These are phyloP conservation scores for Capronia americana DNA, from an alignment of 2,329 filamentous ascomycete genomes.

Conservation along the genomic window DNA sequence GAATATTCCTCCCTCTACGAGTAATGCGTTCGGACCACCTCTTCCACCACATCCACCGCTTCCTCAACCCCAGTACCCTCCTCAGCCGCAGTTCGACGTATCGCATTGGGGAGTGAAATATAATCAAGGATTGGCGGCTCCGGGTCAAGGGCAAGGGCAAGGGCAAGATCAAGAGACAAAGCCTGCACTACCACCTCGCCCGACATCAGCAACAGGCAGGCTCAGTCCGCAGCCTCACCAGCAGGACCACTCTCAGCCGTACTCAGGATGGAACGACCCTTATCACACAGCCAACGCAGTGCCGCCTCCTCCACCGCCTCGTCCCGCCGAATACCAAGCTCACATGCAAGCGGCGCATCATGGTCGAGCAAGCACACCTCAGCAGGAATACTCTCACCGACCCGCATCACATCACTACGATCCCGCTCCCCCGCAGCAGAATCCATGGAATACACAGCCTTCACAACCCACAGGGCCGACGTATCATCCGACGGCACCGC, in stretches of 20 bases:
- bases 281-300: conserved; percentile 34
- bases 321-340: conserved; percentile 49
- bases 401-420: conserved; percentile 45
- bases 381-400: conserved; percentile 44
- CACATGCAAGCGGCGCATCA: conserved; percentile 41
- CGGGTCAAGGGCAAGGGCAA: conserved; percentile 23
- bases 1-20: conserved; percentile 1
- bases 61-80: conserved; percentile 19
- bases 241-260: conserved; percentile 32
- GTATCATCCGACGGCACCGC: conserved; percentile 29
- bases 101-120: conserved; percentile 53
- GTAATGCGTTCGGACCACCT: conserved; percentile 33
- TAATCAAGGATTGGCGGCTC: conserved; percentile 30
- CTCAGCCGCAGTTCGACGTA: conserved; percentile 42
- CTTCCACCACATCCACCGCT: conserved; percentile 31
- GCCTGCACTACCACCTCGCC: conserved; percentile 40
- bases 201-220: conserved; percentile 31
- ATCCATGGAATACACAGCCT: conserved; percentile 27
- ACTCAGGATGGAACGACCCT: conserved; percentile 32
- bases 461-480: conserved; percentile 20
- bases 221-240: conserved; percentile 30
- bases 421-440: conserved; percentile 40
- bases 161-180: conserved; percentile 27
- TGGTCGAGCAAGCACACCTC: conserved; percentile 42
- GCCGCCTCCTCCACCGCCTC: conserved; percentile 44